phyloP scores from a whole-genome alignment of 164 flowering plant species.

The Buxus sempervirens region DNA sequence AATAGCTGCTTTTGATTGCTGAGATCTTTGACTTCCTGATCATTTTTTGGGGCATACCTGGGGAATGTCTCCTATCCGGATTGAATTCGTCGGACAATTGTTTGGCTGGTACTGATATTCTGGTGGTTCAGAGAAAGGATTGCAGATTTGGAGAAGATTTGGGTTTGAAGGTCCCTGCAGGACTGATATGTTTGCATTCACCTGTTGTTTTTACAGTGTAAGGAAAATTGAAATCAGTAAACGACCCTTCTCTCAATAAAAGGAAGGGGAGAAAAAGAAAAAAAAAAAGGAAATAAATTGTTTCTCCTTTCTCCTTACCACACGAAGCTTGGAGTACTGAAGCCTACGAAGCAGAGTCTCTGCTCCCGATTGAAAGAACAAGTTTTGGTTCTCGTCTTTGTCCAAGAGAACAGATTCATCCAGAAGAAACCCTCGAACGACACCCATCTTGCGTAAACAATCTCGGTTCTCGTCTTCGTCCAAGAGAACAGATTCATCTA shows the following conservation, averaged over 20 bases:
- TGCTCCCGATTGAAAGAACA: constrained; percentile 24
- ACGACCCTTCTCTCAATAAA: no score
- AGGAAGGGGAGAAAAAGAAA: not conserved
- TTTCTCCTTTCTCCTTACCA: constrained; percentile 22
- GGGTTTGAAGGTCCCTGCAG: constrained; percentile 22
- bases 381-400: constrained; percentile 16
- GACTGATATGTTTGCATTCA: constrained; percentile 54
- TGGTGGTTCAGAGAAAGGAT: constrained; percentile 85
- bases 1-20: not conserved
- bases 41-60: constrained; percentile 35
- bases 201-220: constrained; percentile 29
- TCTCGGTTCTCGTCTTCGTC: no score
- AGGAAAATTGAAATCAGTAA: no score
- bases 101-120: constrained; percentile 52
- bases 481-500: no score
- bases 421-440: constrained; percentile 33
- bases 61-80: constrained; percentile 67
- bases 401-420: constrained; percentile 40
- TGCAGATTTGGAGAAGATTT: constrained; percentile 45
- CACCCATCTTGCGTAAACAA: constrained; percentile 23
- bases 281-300: not conserved
- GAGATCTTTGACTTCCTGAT: not conserved
- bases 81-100: constrained; percentile 52
- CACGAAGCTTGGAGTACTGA: constrained; percentile 35
- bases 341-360: constrained; percentile 45